Evolutionary conservation across 2,329 filamentous ascomycete species (phyloP).

Genomic region (Zymoseptoria tritici): DNA sequence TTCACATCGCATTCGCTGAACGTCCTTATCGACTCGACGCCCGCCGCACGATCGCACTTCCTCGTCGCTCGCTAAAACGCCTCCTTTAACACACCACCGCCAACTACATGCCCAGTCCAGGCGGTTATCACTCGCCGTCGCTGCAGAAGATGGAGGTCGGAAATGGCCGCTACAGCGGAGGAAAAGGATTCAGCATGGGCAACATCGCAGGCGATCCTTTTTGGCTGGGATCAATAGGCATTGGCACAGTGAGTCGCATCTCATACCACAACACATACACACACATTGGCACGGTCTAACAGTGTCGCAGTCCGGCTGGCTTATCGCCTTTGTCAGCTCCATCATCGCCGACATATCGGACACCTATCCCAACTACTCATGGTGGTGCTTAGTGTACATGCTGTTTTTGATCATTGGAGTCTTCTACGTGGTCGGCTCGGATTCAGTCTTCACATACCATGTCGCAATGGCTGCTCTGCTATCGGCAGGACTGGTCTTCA

Average conservation of each 20-base stretch:
- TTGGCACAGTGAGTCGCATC: conserved; percentile 64
- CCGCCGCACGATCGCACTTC: conserved; percentile 7
- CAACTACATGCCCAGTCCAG: conserved; percentile 24
- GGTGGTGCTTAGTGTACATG: conserved; percentile 86
- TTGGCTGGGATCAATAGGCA: conserved; percentile 87
- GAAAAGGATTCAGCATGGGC: conserved; percentile 60
- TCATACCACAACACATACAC: not conserved
- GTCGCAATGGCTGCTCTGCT: conserved; percentile 88
- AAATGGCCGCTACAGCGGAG: conserved; percentile 22
- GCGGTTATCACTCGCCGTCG: conserved; percentile 19
- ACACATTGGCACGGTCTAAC: conserved; percentile 7
- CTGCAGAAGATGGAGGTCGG: conserved; percentile 29
- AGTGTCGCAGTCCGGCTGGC: conserved; percentile 70
- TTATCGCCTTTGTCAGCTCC: conserved; percentile 82
- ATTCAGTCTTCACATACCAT: conserved; percentile 80
- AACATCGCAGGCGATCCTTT: conserved; percentile 96
- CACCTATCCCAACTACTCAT: conserved; percentile 75
- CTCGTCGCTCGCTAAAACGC: conserved; percentile 16
- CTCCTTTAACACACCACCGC: not conserved
- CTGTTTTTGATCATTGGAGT: conserved; percentile 75
- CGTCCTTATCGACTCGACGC: not conserved
- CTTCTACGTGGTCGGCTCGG: conserved; percentile 73
- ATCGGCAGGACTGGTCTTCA: conserved; percentile 72
- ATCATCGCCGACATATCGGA: conserved; percentile 59
- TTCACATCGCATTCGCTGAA: not conserved